Evolutionary conservation across 495 filamentous ascomycete species (phyloP).

Genomic region (Jackrogersella multiformis): DNA sequence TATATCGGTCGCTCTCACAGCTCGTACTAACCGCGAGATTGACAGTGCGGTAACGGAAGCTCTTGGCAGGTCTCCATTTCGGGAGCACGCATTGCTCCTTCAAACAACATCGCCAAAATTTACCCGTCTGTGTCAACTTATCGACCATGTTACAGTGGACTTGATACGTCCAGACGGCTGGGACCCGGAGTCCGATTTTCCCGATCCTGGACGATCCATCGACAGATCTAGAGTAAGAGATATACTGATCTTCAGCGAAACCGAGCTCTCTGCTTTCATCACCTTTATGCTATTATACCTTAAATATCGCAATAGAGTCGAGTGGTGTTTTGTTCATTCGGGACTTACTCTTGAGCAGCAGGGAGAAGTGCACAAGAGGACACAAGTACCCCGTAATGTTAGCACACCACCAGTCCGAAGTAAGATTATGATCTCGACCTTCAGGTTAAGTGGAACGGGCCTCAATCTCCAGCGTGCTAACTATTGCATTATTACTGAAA

Average conservation of each 20-base stretch:
- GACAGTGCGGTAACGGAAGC: not conserved
- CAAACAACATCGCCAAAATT: not conserved
- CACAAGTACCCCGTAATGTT: not conserved
- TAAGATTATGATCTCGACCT: conserved; percentile 16
- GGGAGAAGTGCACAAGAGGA: not conserved
- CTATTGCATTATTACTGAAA: conserved; percentile 15
- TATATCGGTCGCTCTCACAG: too few species aligned
- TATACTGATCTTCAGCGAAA: conserved; percentile 1
- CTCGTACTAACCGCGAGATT: too few species aligned
- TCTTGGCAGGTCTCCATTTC: not conserved
- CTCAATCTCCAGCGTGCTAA: conserved; percentile 23
- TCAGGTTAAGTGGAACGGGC: not conserved
- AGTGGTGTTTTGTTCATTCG: conserved; percentile 9
- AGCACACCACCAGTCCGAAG: not conserved
- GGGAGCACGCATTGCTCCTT: not conserved
- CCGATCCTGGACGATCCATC: not conserved
- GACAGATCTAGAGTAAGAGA: conserved; percentile 2
- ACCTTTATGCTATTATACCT: conserved; percentile 7
- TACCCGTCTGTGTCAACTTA: not conserved
- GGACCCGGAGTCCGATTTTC: not conserved
- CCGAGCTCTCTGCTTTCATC: not conserved
- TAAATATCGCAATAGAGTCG: not conserved
- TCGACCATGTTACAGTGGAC: too few species aligned
- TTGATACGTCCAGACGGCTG: not conserved
- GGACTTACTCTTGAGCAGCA: not conserved